Base-by-base conservation (phyloP, 441 rosid species). In the Gossypium laxum region DNA sequence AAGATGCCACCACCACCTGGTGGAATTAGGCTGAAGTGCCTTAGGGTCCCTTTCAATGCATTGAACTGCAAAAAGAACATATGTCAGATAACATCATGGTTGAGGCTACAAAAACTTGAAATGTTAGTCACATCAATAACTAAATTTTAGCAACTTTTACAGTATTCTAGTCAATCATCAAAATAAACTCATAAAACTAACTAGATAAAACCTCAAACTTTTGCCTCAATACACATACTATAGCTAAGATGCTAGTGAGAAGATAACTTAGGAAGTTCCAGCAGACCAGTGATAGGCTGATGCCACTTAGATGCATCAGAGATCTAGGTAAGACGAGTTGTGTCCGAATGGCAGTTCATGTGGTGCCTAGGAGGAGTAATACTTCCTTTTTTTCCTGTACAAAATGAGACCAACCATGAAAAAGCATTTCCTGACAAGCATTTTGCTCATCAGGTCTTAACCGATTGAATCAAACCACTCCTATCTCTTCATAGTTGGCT, bases 11-110 rank as follows among this genome's bases (percentile, higher is more conserved):
- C 92, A 0, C 99, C 98, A 70, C 93, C 95, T 1, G 87, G 86
- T 75, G 95, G 98, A 74, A 95, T 86, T 70, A 95, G 85, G 80
- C 89, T 91, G 83, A 84, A 93, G 81, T 95, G 98, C 77, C 92
- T 82, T 10, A 89, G 84, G 43, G 86, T 85, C 70, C 93, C 93
- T 83, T 91, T 91, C 83, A 95, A 81, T 55, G 84, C 78, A 69
- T 88, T 86, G 61, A 95, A 92, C 97, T 92, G 89, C 69, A 78
- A 76, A 12, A 59, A 30, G 4, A 65, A 63, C 14, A 17, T 21
- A 0, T 45, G 17, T 19, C 45, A 41, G n/a, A 3, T 6, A 45
- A 45, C 55, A 48, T 18, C 41, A 48, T 26, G 58, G 57, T 26
- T 48, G 70, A 50, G 59, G 26, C 26, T 48, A 50, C 12, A 28